Percentiles rank a stretch among this genome's conserved stretches.
Evolutionary conservation across 305 asterid genomes (phyloP).

Genomic region (Fraxinus ornus): DNA sequence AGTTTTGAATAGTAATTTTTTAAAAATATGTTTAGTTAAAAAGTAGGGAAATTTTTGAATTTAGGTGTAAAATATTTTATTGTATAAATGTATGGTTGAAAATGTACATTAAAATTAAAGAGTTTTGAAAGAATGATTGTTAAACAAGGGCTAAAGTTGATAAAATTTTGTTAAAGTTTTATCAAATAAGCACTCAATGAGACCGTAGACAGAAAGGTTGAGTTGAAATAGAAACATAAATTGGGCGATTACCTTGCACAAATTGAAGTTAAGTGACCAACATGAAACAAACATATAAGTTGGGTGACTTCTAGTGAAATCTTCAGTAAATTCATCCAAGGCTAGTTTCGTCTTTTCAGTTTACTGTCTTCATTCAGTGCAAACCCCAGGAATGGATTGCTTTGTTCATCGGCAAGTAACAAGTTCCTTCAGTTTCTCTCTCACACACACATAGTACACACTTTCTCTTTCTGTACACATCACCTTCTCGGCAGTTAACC

Average conservation of each 20-base stretch:
- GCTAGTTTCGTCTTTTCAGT: constrained; percentile 23
- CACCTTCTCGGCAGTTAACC: constrained; percentile 37
- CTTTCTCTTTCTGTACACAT: neutral
- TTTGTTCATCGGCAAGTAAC: neutral
- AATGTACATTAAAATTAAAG: too few relatives aligned
- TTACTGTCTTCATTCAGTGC: constrained; percentile 19
- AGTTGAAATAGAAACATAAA: neutral
- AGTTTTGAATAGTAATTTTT: too few relatives aligned
- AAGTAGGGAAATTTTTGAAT: too few relatives aligned
- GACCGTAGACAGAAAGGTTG: constrained; percentile 1
- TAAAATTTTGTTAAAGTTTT: too few relatives aligned
- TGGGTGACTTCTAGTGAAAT: neutral
- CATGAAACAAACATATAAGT: neutral
- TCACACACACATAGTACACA: neutral
- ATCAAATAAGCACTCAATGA: too few relatives aligned
- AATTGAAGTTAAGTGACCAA: neutral
- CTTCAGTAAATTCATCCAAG: neutral
- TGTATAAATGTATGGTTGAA: too few relatives aligned
- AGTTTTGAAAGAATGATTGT: too few relatives aligned
- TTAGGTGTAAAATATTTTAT: too few relatives aligned
- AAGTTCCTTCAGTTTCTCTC: constrained; percentile 21
- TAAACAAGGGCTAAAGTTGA: too few relatives aligned
- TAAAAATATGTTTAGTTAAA: too few relatives aligned
- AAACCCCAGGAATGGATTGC: neutral
- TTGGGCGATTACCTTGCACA: neutral